Conservation (phyloP, 768 basidiomycete genomes). For the Dioszegia crocea region DNA sequence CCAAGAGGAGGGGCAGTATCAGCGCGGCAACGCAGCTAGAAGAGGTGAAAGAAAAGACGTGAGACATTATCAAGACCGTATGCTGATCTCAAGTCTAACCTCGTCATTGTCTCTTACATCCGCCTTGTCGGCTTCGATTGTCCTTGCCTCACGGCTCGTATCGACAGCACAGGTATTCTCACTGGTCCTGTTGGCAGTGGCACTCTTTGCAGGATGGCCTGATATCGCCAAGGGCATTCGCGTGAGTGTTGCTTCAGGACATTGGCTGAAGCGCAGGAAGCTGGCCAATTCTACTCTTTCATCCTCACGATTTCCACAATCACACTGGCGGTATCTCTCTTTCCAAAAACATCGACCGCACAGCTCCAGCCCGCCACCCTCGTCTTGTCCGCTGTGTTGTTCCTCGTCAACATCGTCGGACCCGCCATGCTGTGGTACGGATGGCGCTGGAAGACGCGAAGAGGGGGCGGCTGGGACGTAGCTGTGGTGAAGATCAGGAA, state of each 20-base stretch:
- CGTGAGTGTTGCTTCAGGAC: conserved; percentile 14
- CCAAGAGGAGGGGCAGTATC: conserved; percentile 18
- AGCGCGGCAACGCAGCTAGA: conserved; percentile 9
- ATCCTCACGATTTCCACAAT: conserved; percentile 28
- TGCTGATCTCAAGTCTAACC: conserved; percentile 33
- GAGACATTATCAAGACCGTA: background rate
- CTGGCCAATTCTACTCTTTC: conserved; percentile 30
- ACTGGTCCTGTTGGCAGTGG: conserved; percentile 52
- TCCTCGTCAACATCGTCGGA: conserved; percentile 26
- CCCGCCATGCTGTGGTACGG: conserved; percentile 35
- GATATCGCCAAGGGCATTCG: conserved; percentile 33
- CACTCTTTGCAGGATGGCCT: conserved; percentile 45
- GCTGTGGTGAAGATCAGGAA: conserved; percentile 33
- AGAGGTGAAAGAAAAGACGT: conserved; percentile 40
- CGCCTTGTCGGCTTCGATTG: conserved; percentile 85
- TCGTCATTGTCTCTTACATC: conserved; percentile 55
- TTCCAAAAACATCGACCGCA: conserved; percentile 13
- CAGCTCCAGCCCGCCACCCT: background rate
- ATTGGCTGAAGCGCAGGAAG: conserved; percentile 21
- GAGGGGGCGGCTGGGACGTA: conserved; percentile 43
- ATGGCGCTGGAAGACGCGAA: conserved; percentile 42
- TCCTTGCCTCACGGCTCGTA: conserved; percentile 80
- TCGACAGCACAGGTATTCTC: conserved; percentile 84
- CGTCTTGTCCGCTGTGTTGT: conserved; percentile 16
- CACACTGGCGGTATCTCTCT: conserved; percentile 26